Percentiles rank a stretch among this genome's conserved stretches.
Conservation (phyloP, 1,139 yeast species). For the Nadsonia starkeyi-henricii region DNA sequence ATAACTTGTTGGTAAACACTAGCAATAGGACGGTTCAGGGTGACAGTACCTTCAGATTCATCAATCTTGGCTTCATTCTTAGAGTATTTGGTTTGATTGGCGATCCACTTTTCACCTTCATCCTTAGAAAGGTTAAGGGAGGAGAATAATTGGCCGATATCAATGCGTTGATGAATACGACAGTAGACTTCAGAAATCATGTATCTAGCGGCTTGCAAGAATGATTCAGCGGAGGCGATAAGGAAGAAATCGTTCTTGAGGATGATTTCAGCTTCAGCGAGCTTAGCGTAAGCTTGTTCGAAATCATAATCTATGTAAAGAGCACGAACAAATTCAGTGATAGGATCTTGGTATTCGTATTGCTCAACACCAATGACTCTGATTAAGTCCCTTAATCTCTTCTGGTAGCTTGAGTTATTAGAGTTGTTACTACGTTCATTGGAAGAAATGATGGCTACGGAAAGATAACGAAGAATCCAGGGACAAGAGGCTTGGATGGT, state of each 20-base stretch:
- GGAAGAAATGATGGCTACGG: conserved; percentile 39
- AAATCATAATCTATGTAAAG: conserved; percentile 44
- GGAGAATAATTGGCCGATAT: conserved; percentile 29
- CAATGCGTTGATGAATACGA: conserved; percentile 38
- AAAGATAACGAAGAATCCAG: conserved; percentile 48
- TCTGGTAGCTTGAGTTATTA: conserved; percentile 28
- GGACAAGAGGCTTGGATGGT: conserved; percentile 56
- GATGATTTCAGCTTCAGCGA: conserved; percentile 33
- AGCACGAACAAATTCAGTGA: conserved; percentile 39
- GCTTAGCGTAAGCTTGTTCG: conserved; percentile 34
- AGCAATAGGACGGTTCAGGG: conserved; percentile 33
- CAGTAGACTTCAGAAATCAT: conserved; percentile 39
- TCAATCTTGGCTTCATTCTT: conserved; percentile 39
- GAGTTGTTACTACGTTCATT: conserved; percentile 23
- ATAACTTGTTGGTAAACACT: conserved; percentile 42
- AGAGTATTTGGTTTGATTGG: conserved; percentile 33
- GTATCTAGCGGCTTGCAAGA: conserved; percentile 34
- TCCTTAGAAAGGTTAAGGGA: conserved; percentile 31
- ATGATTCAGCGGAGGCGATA: conserved; percentile 28
- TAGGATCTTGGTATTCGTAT: conserved; percentile 49
- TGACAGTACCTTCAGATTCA: conserved; percentile 33
- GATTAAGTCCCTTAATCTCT: conserved; percentile 41
- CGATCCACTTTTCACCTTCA: conserved; percentile 38
- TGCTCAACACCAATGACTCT: conserved; percentile 43
- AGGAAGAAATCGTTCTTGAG: conserved; percentile 43